phyloP scores from a whole-genome alignment of 169 alveolate genomes.

The Blepharisma undulans region DNA sequence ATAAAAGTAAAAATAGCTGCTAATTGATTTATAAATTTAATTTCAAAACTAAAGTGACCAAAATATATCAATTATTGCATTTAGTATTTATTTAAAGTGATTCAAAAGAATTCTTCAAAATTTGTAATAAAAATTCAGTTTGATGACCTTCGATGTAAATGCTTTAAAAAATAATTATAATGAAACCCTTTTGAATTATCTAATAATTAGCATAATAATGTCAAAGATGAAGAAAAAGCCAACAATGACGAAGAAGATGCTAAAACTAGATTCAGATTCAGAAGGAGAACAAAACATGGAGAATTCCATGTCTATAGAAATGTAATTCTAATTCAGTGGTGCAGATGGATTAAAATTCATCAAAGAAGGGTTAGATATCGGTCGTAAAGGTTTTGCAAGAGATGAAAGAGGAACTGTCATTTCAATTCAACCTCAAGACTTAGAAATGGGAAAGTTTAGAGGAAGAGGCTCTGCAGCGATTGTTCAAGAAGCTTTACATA shows the following conservation, averaged over 20 bases:
- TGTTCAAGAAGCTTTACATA: slow-evolving; percentile 36
- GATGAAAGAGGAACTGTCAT: neutral
- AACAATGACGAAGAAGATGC: neutral
- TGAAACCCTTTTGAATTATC: neutral
- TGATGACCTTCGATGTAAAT: neutral
- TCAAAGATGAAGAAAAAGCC: slow-evolving; percentile 14
- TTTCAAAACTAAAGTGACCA: too few species aligned
- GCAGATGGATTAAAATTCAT: slow-evolving; percentile 37
- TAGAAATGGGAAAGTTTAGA: slow-evolving; percentile 2
- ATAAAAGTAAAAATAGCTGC: too few species aligned
- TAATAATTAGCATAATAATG: neutral
- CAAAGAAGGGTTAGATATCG: slow-evolving; percentile 37
- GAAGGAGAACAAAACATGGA: slow-evolving; percentile 21
- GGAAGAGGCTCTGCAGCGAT: slow-evolving; percentile 41
- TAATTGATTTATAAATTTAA: too few species aligned
- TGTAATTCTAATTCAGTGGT: slow-evolving; percentile 12
- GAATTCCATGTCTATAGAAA: slow-evolving; percentile 32
- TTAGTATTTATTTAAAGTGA: too few species aligned
- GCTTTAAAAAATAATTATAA: neutral
- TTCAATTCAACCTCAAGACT: neutral
- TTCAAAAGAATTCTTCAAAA: too few species aligned
- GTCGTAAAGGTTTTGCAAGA: neutral
- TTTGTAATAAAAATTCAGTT: too few species aligned
- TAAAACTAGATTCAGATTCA: slow-evolving; percentile 36
- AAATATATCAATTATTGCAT: too few species aligned